phyloP scores from a whole-genome alignment of 306 rosid species.

The Abrus pulchellus region DNA sequence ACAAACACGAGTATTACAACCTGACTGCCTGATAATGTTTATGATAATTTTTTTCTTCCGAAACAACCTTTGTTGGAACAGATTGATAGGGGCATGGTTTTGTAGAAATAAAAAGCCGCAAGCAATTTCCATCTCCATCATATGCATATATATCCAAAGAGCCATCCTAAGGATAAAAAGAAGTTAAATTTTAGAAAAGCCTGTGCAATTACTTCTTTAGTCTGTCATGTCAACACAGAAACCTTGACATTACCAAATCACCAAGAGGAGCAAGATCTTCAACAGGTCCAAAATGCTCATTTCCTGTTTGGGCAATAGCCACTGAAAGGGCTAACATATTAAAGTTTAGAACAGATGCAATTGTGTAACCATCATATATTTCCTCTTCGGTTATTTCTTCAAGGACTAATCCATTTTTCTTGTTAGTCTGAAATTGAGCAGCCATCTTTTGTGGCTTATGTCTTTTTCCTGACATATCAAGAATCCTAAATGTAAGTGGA shows the following conservation, averaged over 20 bases:
- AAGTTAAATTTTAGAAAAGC: slow-evolving; percentile 29
- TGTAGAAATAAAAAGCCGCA: slow-evolving; percentile 85
- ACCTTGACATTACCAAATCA: slow-evolving; percentile 73
- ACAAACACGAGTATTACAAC: slow-evolving; percentile 33
- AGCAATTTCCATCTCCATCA: slow-evolving; percentile 79
- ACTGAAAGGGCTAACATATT: slow-evolving; percentile 80
- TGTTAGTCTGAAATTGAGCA: slow-evolving; percentile 60
- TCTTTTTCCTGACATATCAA: slow-evolving; percentile 71
- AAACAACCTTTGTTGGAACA: slow-evolving; percentile 89
- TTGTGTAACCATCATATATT: slow-evolving; percentile 78
- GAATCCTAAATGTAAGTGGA: slow-evolving; percentile 78
- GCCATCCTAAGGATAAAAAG: slow-evolving; percentile 75
- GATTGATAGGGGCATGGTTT: slow-evolving; percentile 87
- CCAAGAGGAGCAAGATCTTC: slow-evolving; percentile 87
- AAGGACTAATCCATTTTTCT: slow-evolving; percentile 58
- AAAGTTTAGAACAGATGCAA: slow-evolving; percentile 85
- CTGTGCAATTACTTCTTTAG: slow-evolving; percentile 1
- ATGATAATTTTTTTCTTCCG: slow-evolving; percentile 25
- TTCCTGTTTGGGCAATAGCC: slow-evolving; percentile 72
- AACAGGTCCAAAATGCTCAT: slow-evolving; percentile 79
- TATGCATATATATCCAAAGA: slow-evolving; percentile 81
- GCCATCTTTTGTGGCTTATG: slow-evolving; percentile 52
- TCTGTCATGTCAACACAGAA: slow-evolving; percentile 10
- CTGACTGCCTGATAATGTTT: slow-evolving; percentile 26
- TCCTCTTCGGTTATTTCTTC: slow-evolving; percentile 96